Evolutionary conservation across 768 basidiomycete genomes (phyloP).

Genomic region (Pleurotus ostreatus): DNA sequence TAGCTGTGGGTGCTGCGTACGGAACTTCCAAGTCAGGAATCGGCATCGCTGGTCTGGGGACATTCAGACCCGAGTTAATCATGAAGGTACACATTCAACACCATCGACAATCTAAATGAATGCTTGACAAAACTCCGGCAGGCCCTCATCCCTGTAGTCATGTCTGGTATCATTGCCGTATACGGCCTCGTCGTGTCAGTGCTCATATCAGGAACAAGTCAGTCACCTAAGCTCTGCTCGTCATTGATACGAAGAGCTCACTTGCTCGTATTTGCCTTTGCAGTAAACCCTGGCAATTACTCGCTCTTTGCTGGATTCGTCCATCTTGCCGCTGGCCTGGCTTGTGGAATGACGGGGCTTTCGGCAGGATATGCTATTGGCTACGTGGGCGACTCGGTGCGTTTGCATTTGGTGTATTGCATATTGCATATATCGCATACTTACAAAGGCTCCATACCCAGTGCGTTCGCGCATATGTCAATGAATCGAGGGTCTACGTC

Average conservation of each 20-base stretch:
- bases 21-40: slow-evolving; percentile 97
- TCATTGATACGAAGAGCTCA: too few relatives aligned
- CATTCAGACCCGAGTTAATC: slow-evolving; percentile 93
- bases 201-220: slow-evolving; percentile 69
- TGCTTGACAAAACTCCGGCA: slow-evolving; percentile 21
- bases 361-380: slow-evolving; percentile 96
- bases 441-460: slow-evolving; percentile 21
- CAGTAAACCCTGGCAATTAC: slow-evolving; percentile 58
- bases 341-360: slow-evolving; percentile 87
- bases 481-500: slow-evolving; percentile 90
- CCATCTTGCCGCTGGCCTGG: slow-evolving; percentile 88
- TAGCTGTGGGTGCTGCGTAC: slow-evolving; percentile 92
- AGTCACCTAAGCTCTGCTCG: slow-evolving; percentile 14
- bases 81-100: slow-evolving; percentile 73
- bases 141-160: slow-evolving; percentile 96
- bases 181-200: slow-evolving; percentile 96
- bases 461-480: slow-evolving; percentile 89
- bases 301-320: slow-evolving; percentile 85
- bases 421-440: neutral
- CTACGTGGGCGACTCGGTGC: slow-evolving; percentile 86
- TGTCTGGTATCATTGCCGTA: slow-evolving; percentile 98
- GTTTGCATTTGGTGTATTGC: slow-evolving; percentile 23
- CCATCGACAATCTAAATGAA: neutral
- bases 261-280: neutral
- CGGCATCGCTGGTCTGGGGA: slow-evolving; percentile 91